Percentiles rank a stretch among this genome's conserved stretches.
phyloP scores from a whole-genome alignment of 306 rosid species.

The Prunus salicina region DNA sequence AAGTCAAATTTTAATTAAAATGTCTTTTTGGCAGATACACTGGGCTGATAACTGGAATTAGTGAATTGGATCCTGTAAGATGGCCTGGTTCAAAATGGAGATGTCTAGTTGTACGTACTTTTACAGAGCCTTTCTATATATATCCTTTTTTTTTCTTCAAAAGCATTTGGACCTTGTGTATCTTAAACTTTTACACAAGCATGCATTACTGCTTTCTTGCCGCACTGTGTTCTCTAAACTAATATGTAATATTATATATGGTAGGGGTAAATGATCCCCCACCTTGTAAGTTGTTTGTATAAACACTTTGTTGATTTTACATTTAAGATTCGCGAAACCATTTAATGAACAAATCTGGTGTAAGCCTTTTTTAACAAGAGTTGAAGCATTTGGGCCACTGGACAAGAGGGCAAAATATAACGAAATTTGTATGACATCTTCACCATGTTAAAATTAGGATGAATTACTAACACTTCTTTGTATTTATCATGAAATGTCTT shows the following conservation, averaged over 20 bases:
- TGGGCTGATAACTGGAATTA: constrained; percentile 68
- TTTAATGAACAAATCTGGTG: background rate
- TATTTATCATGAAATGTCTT: background rate
- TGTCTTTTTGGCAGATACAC: constrained; percentile 52
- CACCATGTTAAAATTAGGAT: background rate
- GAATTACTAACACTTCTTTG: background rate
- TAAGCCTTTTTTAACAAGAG: background rate
- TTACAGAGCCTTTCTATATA: background rate
- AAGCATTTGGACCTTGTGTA: background rate
- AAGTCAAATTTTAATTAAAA: background rate
- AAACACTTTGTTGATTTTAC: background rate
- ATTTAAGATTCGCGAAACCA: background rate
- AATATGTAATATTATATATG: background rate
- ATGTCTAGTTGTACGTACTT: constrained; percentile 60
- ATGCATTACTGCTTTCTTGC: background rate
- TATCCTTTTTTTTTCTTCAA: background rate
- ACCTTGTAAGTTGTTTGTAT: background rate
- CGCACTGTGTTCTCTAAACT: background rate
- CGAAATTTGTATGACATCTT: background rate
- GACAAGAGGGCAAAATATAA: background rate
- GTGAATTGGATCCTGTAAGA: constrained; percentile 72
- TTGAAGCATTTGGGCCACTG: background rate
- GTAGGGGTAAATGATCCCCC: too few species aligned
- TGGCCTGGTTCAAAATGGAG: constrained; percentile 96
- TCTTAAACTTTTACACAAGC: background rate